phyloP scores from a whole-genome alignment of 2,329 filamentous ascomycete genomes.

The Fusarium sp. region DNA sequence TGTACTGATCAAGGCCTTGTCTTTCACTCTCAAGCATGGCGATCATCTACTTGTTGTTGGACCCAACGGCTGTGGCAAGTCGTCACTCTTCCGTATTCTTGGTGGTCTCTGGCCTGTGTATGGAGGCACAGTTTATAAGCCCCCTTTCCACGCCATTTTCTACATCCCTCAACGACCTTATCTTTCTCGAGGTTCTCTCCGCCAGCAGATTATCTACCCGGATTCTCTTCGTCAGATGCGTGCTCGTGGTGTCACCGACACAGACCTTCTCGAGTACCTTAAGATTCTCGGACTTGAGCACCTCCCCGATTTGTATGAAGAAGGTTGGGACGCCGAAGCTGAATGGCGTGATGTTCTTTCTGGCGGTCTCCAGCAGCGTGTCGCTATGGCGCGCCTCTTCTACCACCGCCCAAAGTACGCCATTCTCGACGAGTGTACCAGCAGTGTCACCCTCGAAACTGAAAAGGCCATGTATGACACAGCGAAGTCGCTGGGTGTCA shows the following conservation, averaged over 20 bases:
- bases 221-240: conserved; percentile 91
- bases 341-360: conserved; percentile 97
- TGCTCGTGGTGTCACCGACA: conserved; percentile 83
- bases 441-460: conserved; percentile 92
- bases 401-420: conserved; percentile 94
- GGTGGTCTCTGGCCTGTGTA: conserved; percentile 98
- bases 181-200: conserved; percentile 88
- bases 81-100: conserved; percentile 93
- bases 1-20: conserved; percentile 86
- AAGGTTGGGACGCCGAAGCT: conserved; percentile 91
- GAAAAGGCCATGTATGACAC: conserved; percentile 98
- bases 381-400: conserved; percentile 95
- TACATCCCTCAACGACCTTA: conserved; percentile 98
- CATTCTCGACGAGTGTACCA: conserved; percentile 97
- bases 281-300: conserved; percentile 84
- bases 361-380: conserved; percentile 92
- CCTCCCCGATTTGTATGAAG: conserved; percentile 80
- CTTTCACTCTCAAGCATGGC: conserved; percentile 86
- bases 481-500: conserved; percentile 90
- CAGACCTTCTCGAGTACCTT: conserved; percentile 82
- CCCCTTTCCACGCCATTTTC: conserved; percentile 92
- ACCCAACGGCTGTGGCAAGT: conserved; percentile 97
- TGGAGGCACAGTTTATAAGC: conserved; percentile 92
- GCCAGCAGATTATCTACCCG: conserved; percentile 97
- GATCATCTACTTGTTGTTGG: conserved; percentile 96